phyloP scores from a whole-genome alignment of 1,284 basidiomycete species.

The Melanopsichium pennsylvanicum region DNA sequence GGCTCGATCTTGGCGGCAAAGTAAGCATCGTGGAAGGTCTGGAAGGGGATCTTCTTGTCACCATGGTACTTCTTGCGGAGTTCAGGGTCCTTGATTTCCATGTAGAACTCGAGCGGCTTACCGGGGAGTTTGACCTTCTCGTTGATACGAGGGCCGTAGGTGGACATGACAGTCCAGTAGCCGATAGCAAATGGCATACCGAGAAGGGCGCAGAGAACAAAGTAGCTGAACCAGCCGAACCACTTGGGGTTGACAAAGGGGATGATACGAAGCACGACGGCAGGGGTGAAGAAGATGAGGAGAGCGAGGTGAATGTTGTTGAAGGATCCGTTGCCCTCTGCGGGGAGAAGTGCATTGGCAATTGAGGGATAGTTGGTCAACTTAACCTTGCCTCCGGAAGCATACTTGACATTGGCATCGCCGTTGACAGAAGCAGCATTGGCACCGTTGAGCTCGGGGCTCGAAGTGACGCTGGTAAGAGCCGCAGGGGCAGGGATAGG shows the following conservation, averaged over 20 bases:
- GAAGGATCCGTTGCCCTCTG: conserved; percentile 66
- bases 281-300: conserved; percentile 67
- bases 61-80: conserved; percentile 78
- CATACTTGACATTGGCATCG: conserved; percentile 30
- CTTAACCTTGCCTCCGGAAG: conserved; percentile 64
- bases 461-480: conserved; percentile 9
- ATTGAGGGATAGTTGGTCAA: conserved; percentile 63
- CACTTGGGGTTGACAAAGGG: conserved; percentile 63
- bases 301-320: conserved; percentile 75
- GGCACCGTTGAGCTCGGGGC: conserved; percentile 30
- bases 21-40: conserved; percentile 95
- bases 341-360: conserved; percentile 62
- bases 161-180: conserved; percentile 91
- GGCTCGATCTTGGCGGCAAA: conserved; percentile 96
- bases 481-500: background rate
- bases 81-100: conserved; percentile 84
- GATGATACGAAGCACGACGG: conserved; percentile 60
- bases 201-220: conserved; percentile 74
- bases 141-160: conserved; percentile 81
- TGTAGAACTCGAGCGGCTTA: conserved; percentile 78
- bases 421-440: conserved; percentile 9
- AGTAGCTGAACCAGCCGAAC: conserved; percentile 62
- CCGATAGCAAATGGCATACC: conserved; percentile 80
- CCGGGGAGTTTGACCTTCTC: conserved; percentile 87
- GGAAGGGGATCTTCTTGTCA: conserved; percentile 94